These are phyloP conservation scores for Sphaerobolus stellatus DNA, from an alignment of 1,284 basidiomycete species.

Conservation along the genomic window DNA sequence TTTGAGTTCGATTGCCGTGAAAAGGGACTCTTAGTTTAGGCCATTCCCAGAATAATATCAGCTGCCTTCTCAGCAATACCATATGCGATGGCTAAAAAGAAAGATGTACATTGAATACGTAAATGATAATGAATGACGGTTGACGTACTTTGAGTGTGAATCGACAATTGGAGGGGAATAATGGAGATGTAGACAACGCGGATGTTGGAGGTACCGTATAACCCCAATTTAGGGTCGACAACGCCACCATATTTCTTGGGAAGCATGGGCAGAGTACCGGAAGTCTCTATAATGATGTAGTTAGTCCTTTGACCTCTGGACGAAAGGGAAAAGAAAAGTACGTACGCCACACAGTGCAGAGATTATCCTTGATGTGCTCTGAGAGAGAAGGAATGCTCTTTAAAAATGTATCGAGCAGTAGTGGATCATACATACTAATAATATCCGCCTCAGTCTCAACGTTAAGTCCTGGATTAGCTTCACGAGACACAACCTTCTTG, in stretches of 20 bases:
- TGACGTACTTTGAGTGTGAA: slow-evolving; percentile 11
- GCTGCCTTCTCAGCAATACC: not conserved
- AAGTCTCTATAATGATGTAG: slow-evolving; percentile 32
- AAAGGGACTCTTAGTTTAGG: too few relatives aligned
- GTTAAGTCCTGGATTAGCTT: slow-evolving; percentile 39
- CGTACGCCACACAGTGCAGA: slow-evolving; percentile 33
- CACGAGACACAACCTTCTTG: slow-evolving; percentile 35
- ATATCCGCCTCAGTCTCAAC: slow-evolving; percentile 30
- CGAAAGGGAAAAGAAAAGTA: not conserved
- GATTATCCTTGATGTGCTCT: slow-evolving; percentile 32
- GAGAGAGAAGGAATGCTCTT: not conserved
- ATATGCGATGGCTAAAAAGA: not conserved
- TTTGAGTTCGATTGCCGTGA: too few relatives aligned
- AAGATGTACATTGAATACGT: not conserved
- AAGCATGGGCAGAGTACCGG: slow-evolving; percentile 56
- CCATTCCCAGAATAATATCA: too few relatives aligned
- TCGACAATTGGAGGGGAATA: slow-evolving; percentile 2
- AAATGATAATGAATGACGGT: not conserved
- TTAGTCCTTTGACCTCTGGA: not conserved
- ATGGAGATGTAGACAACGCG: slow-evolving; percentile 10
- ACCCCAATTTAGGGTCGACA: slow-evolving; percentile 51
- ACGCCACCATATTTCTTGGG: slow-evolving; percentile 59
- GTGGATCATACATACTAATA: slow-evolving; percentile 12
- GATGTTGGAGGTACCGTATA: slow-evolving; percentile 10
- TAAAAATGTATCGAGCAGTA: not conserved